Base-by-base conservation (phyloP, 805 yeast genomes). In the Nakazawaea peltata region DNA sequence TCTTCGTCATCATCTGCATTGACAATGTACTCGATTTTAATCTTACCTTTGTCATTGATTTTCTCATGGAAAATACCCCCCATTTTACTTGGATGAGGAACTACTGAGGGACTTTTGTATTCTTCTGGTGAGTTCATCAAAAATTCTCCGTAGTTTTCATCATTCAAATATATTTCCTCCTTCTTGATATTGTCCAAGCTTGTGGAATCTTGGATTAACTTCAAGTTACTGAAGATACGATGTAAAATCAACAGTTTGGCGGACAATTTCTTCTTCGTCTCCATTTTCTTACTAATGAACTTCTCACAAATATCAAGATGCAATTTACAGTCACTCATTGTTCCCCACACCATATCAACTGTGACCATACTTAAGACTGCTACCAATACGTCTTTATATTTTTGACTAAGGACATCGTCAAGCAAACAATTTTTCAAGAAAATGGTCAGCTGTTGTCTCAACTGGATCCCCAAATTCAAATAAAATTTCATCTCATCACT, bases 341-440 rank as follows among this genome's bases (percentile, higher is more conserved):
- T 77, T 3, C 95, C 95, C 85, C 94, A 81, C 12, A 84, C 88
- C 34, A 84, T 78, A 57, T 86, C 95, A 34, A 86, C 82, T 5
- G 88, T 77, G 32, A 80, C 84, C 94, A 85, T 83, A 2, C 92
- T 78, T 53, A 86, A 65, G 16, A 83, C 77, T 1, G 94, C 92
- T 33, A 85, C 81, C 19, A 86, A 54, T 4, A 84, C 82, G 50
- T 85, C 95, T 50, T 86, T 85, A 54, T 86, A 85, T 51, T 81
- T 81, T 48, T 81, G 84, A 36, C 41, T 59, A 45, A 62, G 65
- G 39, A 63, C 68, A 49, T 65, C 76, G 53, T 49, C 71, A 41
- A 51, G 70, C 50, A 72, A 57, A 48, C 86, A 74, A 36, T 67
- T 63, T 44, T 74, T 71, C 31, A 85, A 67, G 53, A 81, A 82